These are phyloP conservation scores for Trametes sanguinea DNA, from an alignment of 768 basidiomycete species.

Conservation along the genomic window DNA sequence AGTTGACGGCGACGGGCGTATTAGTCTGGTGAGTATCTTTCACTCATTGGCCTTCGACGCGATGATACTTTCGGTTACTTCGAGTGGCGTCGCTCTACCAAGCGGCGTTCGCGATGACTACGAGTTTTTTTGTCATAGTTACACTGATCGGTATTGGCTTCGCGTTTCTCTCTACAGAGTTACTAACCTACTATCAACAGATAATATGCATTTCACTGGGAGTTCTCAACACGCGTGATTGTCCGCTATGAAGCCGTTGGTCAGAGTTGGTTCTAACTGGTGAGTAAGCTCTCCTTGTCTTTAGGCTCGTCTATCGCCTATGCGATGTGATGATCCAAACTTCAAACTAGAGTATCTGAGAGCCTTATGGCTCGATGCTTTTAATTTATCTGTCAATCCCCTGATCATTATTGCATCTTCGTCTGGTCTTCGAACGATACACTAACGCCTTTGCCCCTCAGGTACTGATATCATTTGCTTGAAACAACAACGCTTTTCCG, in stretches of 20 bases:
- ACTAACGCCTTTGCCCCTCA: neutral
- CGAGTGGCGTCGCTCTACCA: conserved; percentile 57
- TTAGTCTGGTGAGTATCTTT: conserved; percentile 17
- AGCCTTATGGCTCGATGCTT: conserved; percentile 66
- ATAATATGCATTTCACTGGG: neutral
- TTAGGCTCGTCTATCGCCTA: conserved; percentile 18
- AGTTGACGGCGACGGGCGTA: neutral
- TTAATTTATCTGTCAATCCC: conserved; percentile 61
- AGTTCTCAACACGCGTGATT: neutral
- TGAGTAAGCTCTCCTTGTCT: conserved; percentile 19
- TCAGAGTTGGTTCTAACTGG: neutral
- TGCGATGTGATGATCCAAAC: conserved; percentile 55
- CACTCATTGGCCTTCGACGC: conserved; percentile 38
- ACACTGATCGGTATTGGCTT: conserved; percentile 68
- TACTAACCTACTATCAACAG: conserved; percentile 14
- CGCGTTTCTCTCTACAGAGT: neutral
- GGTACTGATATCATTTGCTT: neutral
- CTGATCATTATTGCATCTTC: conserved; percentile 45
- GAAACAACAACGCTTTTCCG: neutral
- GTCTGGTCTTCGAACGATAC: neutral
- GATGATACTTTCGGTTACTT: conserved; percentile 59
- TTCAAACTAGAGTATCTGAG: conserved; percentile 97
- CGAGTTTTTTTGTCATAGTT: conserved; percentile 79
- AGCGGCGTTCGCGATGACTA: conserved; percentile 52
- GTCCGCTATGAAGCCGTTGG: neutral